phyloP scores from a whole-genome alignment of 2,329 filamentous ascomycete genomes.

The Fusarium sp. region DNA sequence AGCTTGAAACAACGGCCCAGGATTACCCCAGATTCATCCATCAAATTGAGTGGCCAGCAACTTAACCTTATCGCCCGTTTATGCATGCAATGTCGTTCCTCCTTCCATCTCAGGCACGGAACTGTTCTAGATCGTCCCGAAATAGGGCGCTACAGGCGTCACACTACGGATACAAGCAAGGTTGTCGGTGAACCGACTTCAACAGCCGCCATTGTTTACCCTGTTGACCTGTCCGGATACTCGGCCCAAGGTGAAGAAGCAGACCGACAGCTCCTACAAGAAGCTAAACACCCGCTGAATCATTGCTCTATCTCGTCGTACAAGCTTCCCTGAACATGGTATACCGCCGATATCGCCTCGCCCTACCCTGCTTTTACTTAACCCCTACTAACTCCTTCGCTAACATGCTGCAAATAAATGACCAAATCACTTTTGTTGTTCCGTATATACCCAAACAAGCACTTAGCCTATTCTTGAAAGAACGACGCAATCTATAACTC shows the following conservation, averaged over 20 bases:
- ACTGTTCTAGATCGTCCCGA: constrained; percentile 39
- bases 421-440: constrained; percentile 23
- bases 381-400: constrained; percentile 41
- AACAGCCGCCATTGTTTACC: background rate
- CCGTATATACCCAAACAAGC: background rate
- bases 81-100: constrained; percentile 25
- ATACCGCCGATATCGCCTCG: background rate
- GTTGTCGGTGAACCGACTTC: background rate
- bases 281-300: no score
- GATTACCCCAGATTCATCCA: constrained; percentile 18
- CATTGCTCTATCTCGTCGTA: background rate
- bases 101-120: constrained; percentile 55
- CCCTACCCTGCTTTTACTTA: constrained; percentile 11
- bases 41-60: background rate
- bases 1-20: constrained; percentile 11
- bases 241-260: background rate
- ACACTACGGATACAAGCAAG: background rate
- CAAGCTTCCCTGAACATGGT: constrained; percentile 1
- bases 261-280: background rate
- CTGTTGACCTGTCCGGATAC: background rate
- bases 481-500: constrained; percentile 1
- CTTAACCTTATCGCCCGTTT: constrained; percentile 6
- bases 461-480: background rate
- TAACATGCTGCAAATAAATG: constrained; percentile 8
- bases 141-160: background rate